A percentile compares a stretch with the other conserved stretches of the same genome.
Conservation (phyloP, 345 rosid species). For the Kandelia obovata region DNA sequence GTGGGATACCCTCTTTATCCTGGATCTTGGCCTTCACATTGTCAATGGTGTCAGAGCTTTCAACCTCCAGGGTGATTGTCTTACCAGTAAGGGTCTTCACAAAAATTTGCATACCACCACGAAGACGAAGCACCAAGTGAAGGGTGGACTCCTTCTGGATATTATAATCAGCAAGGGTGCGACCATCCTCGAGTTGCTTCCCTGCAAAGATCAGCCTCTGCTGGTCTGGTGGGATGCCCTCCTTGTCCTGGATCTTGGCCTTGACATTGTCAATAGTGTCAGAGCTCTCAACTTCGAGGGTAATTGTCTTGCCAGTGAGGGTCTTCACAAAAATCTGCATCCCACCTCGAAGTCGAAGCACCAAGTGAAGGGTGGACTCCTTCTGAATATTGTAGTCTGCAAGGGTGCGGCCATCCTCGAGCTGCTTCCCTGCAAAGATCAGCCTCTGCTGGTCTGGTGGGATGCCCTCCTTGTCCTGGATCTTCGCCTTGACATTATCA, state of each 20-base stretch:
- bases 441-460: not conserved
- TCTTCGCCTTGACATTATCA: not conserved
- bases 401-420: not conserved
- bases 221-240: not conserved
- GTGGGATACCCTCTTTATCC: not conserved
- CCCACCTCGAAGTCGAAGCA: not conserved
- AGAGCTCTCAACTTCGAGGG: not conserved
- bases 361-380: not conserved
- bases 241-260: not conserved
- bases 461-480: conserved; percentile 3
- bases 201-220: conserved; percentile 1
- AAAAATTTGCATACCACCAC: not conserved
- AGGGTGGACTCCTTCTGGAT: not conserved
- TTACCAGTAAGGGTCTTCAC: not conserved
- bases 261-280: not conserved
- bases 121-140: not conserved
- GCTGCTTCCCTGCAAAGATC: not conserved
- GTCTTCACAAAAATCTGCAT: not conserved
- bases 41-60: not conserved
- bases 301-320: not conserved
- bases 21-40: not conserved
- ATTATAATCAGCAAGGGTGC: not conserved
- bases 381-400: not conserved
- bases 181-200: not conserved
- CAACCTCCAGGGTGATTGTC: not conserved